Base-by-base conservation (phyloP, 495 filamentous ascomycete species). In the Penicillium manginii region DNA sequence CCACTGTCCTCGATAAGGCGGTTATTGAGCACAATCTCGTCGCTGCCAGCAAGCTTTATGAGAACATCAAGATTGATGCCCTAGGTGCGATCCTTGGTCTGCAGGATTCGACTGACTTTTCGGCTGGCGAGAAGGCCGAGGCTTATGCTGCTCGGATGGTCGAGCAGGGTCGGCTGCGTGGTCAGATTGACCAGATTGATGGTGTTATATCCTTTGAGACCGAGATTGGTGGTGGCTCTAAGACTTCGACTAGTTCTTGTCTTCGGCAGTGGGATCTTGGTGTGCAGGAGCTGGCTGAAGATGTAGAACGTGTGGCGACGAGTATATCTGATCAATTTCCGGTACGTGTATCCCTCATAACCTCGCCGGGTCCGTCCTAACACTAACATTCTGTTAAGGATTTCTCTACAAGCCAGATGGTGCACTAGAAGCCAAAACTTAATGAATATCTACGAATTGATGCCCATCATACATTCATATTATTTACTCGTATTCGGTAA, bases 21-120 rank as follows among this genome's bases (percentile, higher is more conserved):
- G 91, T 98, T 9, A 86, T 96, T 22, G 94, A 98, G 72, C 94
- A 98, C 74, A 98, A 98, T 66, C 82, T 98, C 7, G 83, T 97
- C 11, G 92, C 86, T 22, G 90, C 86, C 0, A 94, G 90, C 18
- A 86, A 88, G 55, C 78, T 98, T 14, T 98, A 98, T 71, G 86
- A 83, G 68, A 97, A 98, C 68, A 97, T 98, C 59, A 83, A 82
- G 2, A 86, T 92, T 54, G 87, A 90, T 57, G 86, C 86, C 15
- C 82, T 98, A 4, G 94, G 88, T 0, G 71, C 78, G 26, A 80
- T 97, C 39, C 79, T 98, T 4, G 93, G 90, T 0, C 76, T 96
- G 2, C 49, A 71, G 45, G 65, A 65, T 14, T 74, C 73, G 19
- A 66, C 65, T 15, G 76, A 80, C 26, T 60, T 77, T 1, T 77